Percentiles rank a stretch among this genome's conserved stretches.
phyloP scores from a whole-genome alignment of 176 grass and related monocot genomes.

The Musa beccarii region DNA sequence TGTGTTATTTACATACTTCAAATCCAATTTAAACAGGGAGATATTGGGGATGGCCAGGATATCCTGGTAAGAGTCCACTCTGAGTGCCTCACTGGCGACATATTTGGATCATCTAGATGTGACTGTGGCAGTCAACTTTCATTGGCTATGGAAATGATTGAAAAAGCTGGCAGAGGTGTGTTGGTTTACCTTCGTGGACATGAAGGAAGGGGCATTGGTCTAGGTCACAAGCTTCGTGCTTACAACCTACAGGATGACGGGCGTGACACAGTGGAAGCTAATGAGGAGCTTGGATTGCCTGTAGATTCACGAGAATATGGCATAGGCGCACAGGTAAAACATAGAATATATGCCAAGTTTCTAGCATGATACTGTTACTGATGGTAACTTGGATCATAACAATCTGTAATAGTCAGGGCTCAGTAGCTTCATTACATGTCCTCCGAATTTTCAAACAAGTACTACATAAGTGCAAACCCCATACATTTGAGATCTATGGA shows the following conservation, averaged over 20 bases:
- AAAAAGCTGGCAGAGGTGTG: slow-evolving; percentile 80
- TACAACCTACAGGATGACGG: slow-evolving; percentile 93
- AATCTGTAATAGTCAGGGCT: neutral
- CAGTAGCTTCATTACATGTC: no score
- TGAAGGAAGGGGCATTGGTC: slow-evolving; percentile 90
- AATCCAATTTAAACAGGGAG: slow-evolving; percentile 47
- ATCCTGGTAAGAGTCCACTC: slow-evolving; percentile 87
- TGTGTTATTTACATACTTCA: neutral
- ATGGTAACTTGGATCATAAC: neutral
- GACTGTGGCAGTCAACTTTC: slow-evolving; percentile 85
- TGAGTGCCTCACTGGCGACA: slow-evolving; percentile 91
- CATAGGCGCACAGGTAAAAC: slow-evolving; percentile 83
- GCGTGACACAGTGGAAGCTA: slow-evolving; percentile 88
- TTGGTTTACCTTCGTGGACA: slow-evolving; percentile 90
- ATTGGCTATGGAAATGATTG: slow-evolving; percentile 80
- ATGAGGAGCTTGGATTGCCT: slow-evolving; percentile 81
- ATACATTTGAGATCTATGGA: no score
- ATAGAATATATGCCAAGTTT: neutral
- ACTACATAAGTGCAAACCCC: neutral
- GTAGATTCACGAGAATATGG: slow-evolving; percentile 84
- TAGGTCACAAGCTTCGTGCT: slow-evolving; percentile 93
- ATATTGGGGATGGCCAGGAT: slow-evolving; percentile 93
- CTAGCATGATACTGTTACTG: neutral
- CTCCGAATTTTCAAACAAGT: no score
- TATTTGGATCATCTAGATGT: slow-evolving; percentile 89